Percentiles rank a stretch among this genome's conserved stretches.
Evolutionary conservation across 768 basidiomycete genomes (phyloP).

Genomic region (Artomyces pyxidatus): DNA sequence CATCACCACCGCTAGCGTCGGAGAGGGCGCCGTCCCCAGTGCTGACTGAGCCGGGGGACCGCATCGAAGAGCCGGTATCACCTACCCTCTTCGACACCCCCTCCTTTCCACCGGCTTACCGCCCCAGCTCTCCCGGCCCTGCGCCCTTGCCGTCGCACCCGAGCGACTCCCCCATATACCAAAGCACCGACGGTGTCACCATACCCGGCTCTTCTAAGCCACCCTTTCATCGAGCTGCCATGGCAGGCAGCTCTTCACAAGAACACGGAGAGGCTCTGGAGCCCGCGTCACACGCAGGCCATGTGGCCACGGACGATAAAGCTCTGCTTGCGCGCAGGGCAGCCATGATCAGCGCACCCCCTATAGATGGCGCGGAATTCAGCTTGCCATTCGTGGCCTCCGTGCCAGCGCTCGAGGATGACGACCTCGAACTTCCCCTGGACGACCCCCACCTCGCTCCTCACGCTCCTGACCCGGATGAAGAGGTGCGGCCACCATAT

Average conservation of each 20-base stretch:
- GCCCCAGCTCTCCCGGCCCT: background rate
- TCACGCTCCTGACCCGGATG: background rate
- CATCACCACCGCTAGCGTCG: background rate
- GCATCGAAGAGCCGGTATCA: no score
- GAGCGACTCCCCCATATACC: background rate
- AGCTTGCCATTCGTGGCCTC: background rate
- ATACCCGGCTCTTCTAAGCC: constrained; percentile 4
- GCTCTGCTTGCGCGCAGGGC: constrained; percentile 25
- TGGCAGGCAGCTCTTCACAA: background rate
- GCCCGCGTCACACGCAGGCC: constrained; percentile 18
- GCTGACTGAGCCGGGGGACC: background rate
- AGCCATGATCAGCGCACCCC: constrained; percentile 17
- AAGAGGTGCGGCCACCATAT: constrained; percentile 10
- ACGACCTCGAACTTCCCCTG: background rate
- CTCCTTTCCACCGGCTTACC: constrained; percentile 13
- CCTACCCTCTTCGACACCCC: background rate
- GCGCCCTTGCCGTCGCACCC: background rate
- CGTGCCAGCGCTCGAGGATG: constrained; percentile 13
- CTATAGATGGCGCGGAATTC: background rate
- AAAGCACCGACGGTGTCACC: background rate
- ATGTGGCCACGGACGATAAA: constrained; percentile 32
- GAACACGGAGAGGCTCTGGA: background rate
- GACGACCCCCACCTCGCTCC: background rate
- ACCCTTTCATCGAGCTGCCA: background rate
- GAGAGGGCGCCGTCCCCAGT: background rate